These are phyloP conservation scores for Castanea crenata DNA, from an alignment of 306 rosid genomes.

Conservation along the genomic window DNA sequence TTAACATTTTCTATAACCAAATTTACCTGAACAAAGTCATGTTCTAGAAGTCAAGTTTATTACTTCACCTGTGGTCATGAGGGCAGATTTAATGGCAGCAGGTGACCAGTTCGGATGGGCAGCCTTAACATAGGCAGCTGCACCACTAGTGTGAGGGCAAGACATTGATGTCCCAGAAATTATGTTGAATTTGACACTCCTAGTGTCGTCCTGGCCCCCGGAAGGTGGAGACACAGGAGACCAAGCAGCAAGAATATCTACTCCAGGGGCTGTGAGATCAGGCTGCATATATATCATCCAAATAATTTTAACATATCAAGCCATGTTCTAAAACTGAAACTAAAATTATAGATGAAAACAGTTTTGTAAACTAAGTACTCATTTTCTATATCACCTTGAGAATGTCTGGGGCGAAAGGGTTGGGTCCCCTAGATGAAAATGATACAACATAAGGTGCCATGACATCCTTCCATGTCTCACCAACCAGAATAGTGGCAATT, in stretches of 20 bases:
- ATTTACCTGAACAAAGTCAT: background rate
- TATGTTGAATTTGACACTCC: constrained; percentile 18
- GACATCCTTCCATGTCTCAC: constrained; percentile 11
- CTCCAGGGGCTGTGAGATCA: constrained; percentile 32
- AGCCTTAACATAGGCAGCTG: constrained; percentile 37
- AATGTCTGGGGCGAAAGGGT: constrained; percentile 20
- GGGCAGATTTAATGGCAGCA: constrained; percentile 34
- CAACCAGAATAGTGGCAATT: constrained; percentile 18
- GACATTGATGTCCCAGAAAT: constrained; percentile 33
- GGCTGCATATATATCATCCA: constrained; percentile 16
- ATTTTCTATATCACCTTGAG: constrained; percentile 23
- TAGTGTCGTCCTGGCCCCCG: background rate
- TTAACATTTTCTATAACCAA: too few species aligned
- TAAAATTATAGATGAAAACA: background rate
- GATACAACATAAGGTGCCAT: constrained; percentile 28
- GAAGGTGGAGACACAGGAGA: constrained; percentile 16
- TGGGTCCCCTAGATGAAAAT: constrained; percentile 37
- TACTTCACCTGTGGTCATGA: constrained; percentile 31
- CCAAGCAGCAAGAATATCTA: constrained; percentile 36
- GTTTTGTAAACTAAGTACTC: background rate
- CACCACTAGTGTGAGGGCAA: constrained; percentile 30
- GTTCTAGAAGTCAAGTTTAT: background rate
- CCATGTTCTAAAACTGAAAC: too few species aligned
- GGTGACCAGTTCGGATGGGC: constrained; percentile 36
- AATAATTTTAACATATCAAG: background rate